Evolutionary conservation across 495 filamentous ascomycete species (phyloP).

Genomic region (Penicillium pulvis): DNA sequence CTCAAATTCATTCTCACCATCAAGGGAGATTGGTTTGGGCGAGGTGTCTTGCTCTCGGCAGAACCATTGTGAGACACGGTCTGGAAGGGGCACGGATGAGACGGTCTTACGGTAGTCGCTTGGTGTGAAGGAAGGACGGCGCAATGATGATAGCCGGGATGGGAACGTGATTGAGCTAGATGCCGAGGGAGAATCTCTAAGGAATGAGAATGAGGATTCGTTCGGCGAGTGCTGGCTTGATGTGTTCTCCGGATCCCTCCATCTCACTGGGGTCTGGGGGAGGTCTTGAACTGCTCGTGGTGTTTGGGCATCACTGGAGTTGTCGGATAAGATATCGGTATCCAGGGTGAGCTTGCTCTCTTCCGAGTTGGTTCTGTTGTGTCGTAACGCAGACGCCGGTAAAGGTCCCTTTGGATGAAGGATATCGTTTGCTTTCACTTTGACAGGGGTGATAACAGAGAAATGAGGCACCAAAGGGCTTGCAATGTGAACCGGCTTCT

Average conservation of each 20-base stretch:
- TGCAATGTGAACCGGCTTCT: slow-evolving; percentile 18
- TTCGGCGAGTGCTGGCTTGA: neutral
- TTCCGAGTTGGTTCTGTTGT: slow-evolving; percentile 18
- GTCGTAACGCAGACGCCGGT: slow-evolving; percentile 9
- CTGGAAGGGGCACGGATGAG: slow-evolving; percentile 25
- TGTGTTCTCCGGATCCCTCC: neutral
- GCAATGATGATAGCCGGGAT: slow-evolving; percentile 24
- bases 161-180: slow-evolving; percentile 26
- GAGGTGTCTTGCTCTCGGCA: slow-evolving; percentile 19
- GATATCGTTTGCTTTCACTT: slow-evolving; percentile 1
- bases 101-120: slow-evolving; percentile 25
- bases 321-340: slow-evolving; percentile 4
- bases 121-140: slow-evolving; percentile 21
- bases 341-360: slow-evolving; percentile 14
- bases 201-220: slow-evolving; percentile 9
- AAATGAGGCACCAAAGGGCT: slow-evolving; percentile 48
- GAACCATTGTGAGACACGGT: slow-evolving; percentile 40
- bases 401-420: slow-evolving; percentile 15
- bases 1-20: slow-evolving; percentile 25
- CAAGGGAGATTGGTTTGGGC: slow-evolving; percentile 20
- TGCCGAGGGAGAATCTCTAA: slow-evolving; percentile 17
- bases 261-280: slow-evolving; percentile 3
- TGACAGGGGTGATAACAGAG: slow-evolving; percentile 27
- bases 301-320: neutral
- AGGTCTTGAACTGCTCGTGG: slow-evolving; percentile 1